phyloP scores from a whole-genome alignment of 2,329 filamentous ascomycete species.

The Hymenoscyphus occultus region DNA sequence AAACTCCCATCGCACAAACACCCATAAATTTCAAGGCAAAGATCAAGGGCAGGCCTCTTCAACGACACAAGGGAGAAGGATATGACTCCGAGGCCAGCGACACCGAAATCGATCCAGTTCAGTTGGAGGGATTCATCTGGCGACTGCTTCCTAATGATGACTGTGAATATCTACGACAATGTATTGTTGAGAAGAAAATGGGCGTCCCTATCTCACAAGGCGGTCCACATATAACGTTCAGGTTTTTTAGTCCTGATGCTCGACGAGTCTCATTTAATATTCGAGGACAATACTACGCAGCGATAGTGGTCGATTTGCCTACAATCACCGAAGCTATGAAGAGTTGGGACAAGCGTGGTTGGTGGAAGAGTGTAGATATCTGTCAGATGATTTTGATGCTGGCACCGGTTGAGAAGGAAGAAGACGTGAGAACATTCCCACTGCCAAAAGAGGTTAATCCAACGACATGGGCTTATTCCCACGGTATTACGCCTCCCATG shows the following conservation, averaged over 20 bases:
- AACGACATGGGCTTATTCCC: slow-evolving; percentile 42
- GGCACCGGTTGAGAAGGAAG: slow-evolving; percentile 53
- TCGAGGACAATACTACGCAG: slow-evolving; percentile 59
- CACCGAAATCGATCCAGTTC: slow-evolving; percentile 78
- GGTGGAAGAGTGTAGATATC: slow-evolving; percentile 73
- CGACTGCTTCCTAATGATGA: slow-evolving; percentile 85
- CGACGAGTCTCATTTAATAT: slow-evolving; percentile 61
- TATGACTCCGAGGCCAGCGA: slow-evolving; percentile 97
- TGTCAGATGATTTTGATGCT: slow-evolving; percentile 70
- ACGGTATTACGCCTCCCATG: slow-evolving; percentile 60
- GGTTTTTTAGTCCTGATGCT: slow-evolving; percentile 68
- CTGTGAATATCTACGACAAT: slow-evolving; percentile 75
- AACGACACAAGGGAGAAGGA: slow-evolving; percentile 75
- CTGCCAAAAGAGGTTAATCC: slow-evolving; percentile 34
- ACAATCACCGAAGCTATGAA: slow-evolving; percentile 72
- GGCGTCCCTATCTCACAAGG: slow-evolving; percentile 61
- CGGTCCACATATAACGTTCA: slow-evolving; percentile 75
- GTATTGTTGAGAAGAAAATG: slow-evolving; percentile 74
- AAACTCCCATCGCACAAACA: slow-evolving; percentile 13
- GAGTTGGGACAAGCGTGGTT: slow-evolving; percentile 69
- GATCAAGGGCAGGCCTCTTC: slow-evolving; percentile 64
- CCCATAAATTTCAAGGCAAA: slow-evolving; percentile 52
- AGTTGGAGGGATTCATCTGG: slow-evolving; percentile 86
- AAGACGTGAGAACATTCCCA: slow-evolving; percentile 42
- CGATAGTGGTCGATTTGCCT: slow-evolving; percentile 65